Conservation (phyloP, 1,139 yeast genomes). For the Protomyces pachydermus region DNA sequence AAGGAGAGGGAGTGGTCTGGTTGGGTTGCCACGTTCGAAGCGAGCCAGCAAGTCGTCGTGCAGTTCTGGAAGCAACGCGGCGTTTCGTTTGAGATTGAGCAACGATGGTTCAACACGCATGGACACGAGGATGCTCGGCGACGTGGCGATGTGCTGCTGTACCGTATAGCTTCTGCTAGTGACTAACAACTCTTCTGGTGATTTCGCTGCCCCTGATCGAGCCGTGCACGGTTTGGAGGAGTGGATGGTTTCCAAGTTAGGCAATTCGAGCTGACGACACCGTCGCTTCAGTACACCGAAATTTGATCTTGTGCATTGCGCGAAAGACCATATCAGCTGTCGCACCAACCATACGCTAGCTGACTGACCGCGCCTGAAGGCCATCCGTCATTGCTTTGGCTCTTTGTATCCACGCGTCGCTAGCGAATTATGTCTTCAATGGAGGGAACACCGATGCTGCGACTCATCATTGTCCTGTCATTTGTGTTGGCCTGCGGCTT, state of each 20-base stretch:
- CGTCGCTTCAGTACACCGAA: too few species aligned
- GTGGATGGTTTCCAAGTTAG: too few species aligned
- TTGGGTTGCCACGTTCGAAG: conserved; percentile 67
- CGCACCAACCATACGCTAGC: too few species aligned
- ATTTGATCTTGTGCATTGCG: too few species aligned
- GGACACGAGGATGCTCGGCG: conserved; percentile 87
- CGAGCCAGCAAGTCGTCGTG: conserved; percentile 46
- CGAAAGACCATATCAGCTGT: too few species aligned
- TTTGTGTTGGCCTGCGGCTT: conserved; percentile 73
- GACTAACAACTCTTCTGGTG: too few species aligned
- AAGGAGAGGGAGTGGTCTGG: conserved; percentile 42
- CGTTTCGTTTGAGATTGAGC: conserved; percentile 34
- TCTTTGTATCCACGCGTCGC: too few species aligned
- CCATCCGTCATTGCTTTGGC: too few species aligned
- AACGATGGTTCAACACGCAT: conserved; percentile 67
- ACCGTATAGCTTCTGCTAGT: conserved; percentile 36
- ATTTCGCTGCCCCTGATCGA: too few species aligned
- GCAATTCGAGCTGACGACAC: too few species aligned
- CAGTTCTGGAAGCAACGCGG: conserved; percentile 9
- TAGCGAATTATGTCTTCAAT: neutral
- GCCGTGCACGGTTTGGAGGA: too few species aligned
- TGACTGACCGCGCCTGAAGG: too few species aligned
- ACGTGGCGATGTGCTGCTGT: conserved; percentile 69
- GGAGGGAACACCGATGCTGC: conserved; percentile 3
- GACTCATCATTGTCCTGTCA: conserved; percentile 59